Evolutionary conservation across 768 basidiomycete species (phyloP).

Genomic region (Clavulina sp.): DNA sequence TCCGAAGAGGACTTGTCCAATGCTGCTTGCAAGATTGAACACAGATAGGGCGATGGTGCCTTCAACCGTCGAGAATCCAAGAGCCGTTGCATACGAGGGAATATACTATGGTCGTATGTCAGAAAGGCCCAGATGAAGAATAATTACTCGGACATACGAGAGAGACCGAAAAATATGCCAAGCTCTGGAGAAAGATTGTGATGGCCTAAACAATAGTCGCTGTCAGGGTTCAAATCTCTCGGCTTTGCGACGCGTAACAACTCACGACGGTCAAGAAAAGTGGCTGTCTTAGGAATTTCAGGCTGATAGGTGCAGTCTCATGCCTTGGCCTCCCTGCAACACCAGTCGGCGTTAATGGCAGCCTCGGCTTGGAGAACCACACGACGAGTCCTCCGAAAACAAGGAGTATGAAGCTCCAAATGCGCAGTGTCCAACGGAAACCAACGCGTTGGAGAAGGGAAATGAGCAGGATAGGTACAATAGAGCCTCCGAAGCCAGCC

Average conservation of each 20-base stretch:
- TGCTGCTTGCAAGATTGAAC: constrained; percentile 4
- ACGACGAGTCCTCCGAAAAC: neutral
- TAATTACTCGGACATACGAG: too few relatives aligned
- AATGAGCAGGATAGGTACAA: neutral
- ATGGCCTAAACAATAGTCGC: neutral
- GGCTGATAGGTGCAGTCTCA: neutral
- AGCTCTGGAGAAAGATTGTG: constrained; percentile 3
- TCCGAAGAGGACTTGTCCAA: constrained; percentile 5
- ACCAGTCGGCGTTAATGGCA: neutral
- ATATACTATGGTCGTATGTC: too few relatives aligned
- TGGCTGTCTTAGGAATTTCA: constrained; percentile 1
- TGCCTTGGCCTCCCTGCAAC: neutral
- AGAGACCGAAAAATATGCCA: constrained; percentile 4
- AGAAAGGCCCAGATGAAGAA: too few relatives aligned
- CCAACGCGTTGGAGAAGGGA: neutral
- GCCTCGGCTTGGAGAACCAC: neutral
- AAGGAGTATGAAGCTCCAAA: neutral
- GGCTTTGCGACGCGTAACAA: neutral
- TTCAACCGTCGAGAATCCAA: neutral
- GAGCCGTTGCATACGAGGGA: constrained; percentile 2
- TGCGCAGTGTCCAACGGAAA: constrained; percentile 6
- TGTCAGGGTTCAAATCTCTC: neutral
- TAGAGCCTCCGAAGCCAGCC: neutral
- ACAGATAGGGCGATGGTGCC: constrained; percentile 3
- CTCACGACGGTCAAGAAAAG: constrained; percentile 2